phyloP scores from a whole-genome alignment of 2,329 filamentous ascomycete genomes.

The Botrytis medusae region DNA sequence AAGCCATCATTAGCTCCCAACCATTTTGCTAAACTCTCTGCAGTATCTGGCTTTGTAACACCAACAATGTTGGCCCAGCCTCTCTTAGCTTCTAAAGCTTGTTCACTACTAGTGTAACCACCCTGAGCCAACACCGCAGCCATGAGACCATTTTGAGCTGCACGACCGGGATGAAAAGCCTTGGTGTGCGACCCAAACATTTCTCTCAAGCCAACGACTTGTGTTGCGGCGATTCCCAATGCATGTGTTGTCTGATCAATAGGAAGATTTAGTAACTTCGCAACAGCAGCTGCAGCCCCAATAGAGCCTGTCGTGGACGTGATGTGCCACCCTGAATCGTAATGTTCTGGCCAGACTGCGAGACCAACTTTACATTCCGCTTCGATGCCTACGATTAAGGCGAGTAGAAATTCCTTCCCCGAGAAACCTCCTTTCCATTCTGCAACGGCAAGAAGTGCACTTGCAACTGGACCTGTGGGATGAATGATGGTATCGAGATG shows the following conservation, averaged over 20 bases:
- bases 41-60: conserved; percentile 43
- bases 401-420: conserved; percentile 50
- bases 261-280: conserved; percentile 47
- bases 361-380: conserved; percentile 53
- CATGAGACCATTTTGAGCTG: conserved; percentile 52
- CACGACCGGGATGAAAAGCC: conserved; percentile 54
- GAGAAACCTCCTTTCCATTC: conserved; percentile 45
- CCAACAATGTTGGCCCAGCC: conserved; percentile 55
- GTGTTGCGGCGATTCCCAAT: conserved; percentile 53
- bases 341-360: conserved; percentile 54
- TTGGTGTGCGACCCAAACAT: conserved; percentile 58
- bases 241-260: conserved; percentile 47
- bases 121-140: conserved; percentile 48
- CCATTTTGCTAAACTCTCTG: conserved; percentile 41
- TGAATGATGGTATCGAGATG: conserved; percentile 57
- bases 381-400: conserved; percentile 53
- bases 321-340: conserved; percentile 56
- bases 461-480: conserved; percentile 52
- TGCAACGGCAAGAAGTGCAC: conserved; percentile 49
- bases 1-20: conserved; percentile 26
- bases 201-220: conserved; percentile 53
- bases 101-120: conserved; percentile 50
- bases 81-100: conserved; percentile 51
- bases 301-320: conserved; percentile 53
- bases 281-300: conserved; percentile 53